Base-by-base conservation (phyloP, 139 green algal genomes). In the Pleodorina starrii region DNA sequence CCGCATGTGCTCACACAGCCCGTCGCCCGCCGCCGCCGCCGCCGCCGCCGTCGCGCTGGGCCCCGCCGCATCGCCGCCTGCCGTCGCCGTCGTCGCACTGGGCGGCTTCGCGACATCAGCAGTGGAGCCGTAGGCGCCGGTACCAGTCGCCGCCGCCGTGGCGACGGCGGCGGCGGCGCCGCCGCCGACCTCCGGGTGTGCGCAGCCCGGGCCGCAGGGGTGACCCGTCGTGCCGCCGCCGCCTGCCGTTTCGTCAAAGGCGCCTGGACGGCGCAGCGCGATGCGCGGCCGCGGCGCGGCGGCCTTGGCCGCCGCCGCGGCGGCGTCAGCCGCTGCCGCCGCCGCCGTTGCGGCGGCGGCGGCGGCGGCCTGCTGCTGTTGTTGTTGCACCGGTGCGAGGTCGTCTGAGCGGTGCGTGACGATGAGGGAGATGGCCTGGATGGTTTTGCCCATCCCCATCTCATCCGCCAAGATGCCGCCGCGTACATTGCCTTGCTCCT, bases 401-500 rank as follows among this genome's bases (percentile, higher is more conserved):
- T 91, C 89, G 48, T 96, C 95, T 23, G 72, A 43, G 25, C 95
- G 92, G 84, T 97, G 91, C 0, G 95, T 91, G 21, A 98, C 85
- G 40, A 99, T 95, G 21, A 99, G 59, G 1, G 95, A 94, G 78
- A 99, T 97, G 32, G 96, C 94, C 86, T 97, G 95, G 59, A 97
- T 95, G 63, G 93, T 95, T 87, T 94, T 94, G 77, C 91, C 91
- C 91, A 93, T 93, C 2, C 90, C 90, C 96, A 98, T 98, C 91
- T 99, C 96, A 85, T 99, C 97, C 19, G 97, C 97, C 66, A 99
- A 90, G 69, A 99, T 98, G 50, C 97, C 97, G 0, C 97, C 97
- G 23, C 88, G 84, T 36, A 98, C 88, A 42, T 44, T 54, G 21
- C 91, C 59, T 46, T 92, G 84, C 93, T 98, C 96, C 92, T 95